Evolutionary conservation across 306 rosid genomes (phyloP).

Genomic region (Casuarina equisetifolia): DNA sequence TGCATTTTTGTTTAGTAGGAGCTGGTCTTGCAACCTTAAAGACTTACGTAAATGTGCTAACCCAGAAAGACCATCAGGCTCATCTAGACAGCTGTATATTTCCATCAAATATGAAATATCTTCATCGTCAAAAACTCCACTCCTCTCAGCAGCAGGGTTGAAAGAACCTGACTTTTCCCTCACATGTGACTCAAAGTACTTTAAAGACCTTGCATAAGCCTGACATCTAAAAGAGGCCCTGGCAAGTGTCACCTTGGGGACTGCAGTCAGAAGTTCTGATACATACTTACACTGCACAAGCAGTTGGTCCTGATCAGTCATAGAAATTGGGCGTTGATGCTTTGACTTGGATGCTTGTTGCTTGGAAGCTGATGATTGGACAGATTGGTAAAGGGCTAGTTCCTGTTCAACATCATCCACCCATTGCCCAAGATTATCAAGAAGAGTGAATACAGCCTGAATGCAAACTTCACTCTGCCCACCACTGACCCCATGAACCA

Average conservation of each 20-base stretch:
- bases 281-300: slow-evolving; percentile 79
- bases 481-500: slow-evolving; percentile 65
- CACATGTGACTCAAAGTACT: slow-evolving; percentile 87
- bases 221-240: slow-evolving; percentile 93
- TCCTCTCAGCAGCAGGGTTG: slow-evolving; percentile 93
- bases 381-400: slow-evolving; percentile 67
- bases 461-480: slow-evolving; percentile 96
- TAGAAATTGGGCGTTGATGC: slow-evolving; percentile 49
- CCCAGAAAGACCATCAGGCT: slow-evolving; percentile 95
- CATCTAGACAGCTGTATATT: slow-evolving; percentile 89
- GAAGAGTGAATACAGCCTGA: slow-evolving; percentile 95
- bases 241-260: slow-evolving; percentile 87
- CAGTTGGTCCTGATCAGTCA: slow-evolving; percentile 61
- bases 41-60: slow-evolving; percentile 75
- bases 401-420: slow-evolving; percentile 87
- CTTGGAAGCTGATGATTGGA: slow-evolving; percentile 55
- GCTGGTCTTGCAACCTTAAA: slow-evolving; percentile 81
- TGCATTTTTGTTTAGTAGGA: slow-evolving; percentile 77
- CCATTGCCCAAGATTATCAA: slow-evolving; percentile 99
- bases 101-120: slow-evolving; percentile 92
- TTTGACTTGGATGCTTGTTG: slow-evolving; percentile 61
- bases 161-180: slow-evolving; percentile 90
- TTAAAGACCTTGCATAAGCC: slow-evolving; percentile 93
- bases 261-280: slow-evolving; percentile 74
- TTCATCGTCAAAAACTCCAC: slow-evolving; percentile 78